These are phyloP conservation scores for Pestalotiopsis fici DNA, from an alignment of 2,329 filamentous ascomycete genomes.

Conservation along the genomic window DNA sequence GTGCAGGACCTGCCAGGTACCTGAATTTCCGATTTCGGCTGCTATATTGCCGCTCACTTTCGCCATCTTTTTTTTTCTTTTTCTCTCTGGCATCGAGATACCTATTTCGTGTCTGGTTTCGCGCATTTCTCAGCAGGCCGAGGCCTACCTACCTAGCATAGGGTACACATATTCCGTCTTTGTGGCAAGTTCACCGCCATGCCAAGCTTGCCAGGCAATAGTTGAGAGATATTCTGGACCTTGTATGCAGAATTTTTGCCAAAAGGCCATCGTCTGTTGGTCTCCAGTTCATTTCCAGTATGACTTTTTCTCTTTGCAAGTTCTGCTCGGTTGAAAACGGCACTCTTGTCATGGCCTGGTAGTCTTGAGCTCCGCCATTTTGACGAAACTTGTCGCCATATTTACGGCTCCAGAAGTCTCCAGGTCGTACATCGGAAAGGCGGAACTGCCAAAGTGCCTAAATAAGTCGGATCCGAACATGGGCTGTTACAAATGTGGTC, in stretches of 20 bases:
- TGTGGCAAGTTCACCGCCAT: no score
- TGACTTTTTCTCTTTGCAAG: no score
- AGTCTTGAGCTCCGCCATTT: neutral
- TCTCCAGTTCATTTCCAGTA: no score
- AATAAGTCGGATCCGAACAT: neutral
- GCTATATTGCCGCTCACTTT: neutral
- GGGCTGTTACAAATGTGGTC: neutral
- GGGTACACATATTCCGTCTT: neutral
- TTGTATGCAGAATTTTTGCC: no score
- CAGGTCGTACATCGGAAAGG: neutral
- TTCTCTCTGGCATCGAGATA: neutral
- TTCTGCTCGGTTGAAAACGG: neutral
- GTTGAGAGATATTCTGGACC: no score
- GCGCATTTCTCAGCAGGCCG: neutral
- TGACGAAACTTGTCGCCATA: neutral
- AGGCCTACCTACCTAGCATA: neutral
- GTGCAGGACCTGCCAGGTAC: neutral
- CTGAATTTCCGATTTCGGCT: conserved; percentile 4
- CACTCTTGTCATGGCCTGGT: neutral
- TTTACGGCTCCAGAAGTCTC: neutral
- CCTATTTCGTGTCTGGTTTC: neutral
- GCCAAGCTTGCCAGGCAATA: no score
- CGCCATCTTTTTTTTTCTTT: no score
- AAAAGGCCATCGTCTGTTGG: no score
- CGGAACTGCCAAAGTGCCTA: neutral